Percentiles rank a stretch among this genome's conserved stretches.
These are phyloP conservation scores for Firmiana major DNA, from an alignment of 345 rosid species.

Conservation along the genomic window DNA sequence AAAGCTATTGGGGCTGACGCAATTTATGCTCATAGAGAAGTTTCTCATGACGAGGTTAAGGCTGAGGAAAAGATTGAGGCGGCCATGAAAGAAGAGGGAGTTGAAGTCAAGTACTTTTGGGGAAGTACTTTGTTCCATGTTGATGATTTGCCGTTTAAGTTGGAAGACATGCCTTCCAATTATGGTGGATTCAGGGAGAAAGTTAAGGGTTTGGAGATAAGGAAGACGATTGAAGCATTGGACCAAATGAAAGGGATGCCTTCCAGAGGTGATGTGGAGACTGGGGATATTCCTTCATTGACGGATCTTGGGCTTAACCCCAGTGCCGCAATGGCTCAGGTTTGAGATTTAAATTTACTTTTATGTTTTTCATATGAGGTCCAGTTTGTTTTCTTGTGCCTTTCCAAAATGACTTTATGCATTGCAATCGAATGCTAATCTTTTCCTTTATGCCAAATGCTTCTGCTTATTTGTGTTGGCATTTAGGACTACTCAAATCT, in stretches of 20 bases:
- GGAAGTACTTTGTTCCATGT: conserved; percentile 90
- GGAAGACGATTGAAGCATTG: conserved; percentile 77
- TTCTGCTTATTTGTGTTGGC: not conserved
- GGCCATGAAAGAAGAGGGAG: conserved; percentile 86
- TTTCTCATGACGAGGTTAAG: conserved; percentile 79
- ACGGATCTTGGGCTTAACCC: conserved; percentile 80
- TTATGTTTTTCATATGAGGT: not conserved
- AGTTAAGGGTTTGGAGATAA: conserved; percentile 68
- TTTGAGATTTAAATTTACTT: conserved; percentile 21
- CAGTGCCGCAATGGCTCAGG: conserved; percentile 57
- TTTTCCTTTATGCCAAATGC: not conserved
- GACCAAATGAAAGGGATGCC: conserved; percentile 88
- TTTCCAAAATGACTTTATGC: not conserved
- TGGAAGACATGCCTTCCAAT: conserved; percentile 80
- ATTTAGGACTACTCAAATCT: not conserved
- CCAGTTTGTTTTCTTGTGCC: not conserved
- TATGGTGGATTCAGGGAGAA: conserved; percentile 76
- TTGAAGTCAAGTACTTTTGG: conserved; percentile 90
- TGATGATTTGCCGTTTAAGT: conserved; percentile 89
- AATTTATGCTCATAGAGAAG: conserved; percentile 82
- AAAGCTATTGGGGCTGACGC: conserved; percentile 93
- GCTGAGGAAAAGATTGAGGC: conserved; percentile 81
- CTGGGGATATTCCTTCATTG: conserved; percentile 86
- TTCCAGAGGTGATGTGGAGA: conserved; percentile 84
- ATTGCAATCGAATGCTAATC: not conserved